Base-by-base conservation (phyloP, 129 eudicot species). In the Helichrysum umbraculigerum region DNA sequence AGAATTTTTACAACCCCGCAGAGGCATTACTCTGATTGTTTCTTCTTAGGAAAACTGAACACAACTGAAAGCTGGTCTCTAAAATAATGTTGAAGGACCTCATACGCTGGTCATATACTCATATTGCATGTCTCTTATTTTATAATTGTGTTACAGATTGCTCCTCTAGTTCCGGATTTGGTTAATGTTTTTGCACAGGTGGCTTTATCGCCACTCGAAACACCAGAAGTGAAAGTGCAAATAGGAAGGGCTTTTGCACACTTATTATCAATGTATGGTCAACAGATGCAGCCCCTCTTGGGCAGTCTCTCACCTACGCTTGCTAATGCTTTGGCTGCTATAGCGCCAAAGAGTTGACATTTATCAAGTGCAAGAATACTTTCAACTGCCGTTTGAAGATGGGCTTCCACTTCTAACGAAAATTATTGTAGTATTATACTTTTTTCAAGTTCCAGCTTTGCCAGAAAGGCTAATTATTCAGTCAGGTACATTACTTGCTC, bases 251-350 rank as follows among this genome's bases (percentile, higher is more conserved):
- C 97, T 52, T 94, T 94, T 73, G 83, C 93, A 41, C 97, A 94
- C 73, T 82, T 94, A 66, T 71, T 94, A n/a, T 89, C 98, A 25
- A 56, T 89, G 5, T 94, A 91, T 7, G 97, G 97, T 59, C 89
- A 87, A 47, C 98, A 94, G 74, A 87, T 94, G 92, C 98, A 94
- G 57, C 93, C 97, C 34, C 83, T 94, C 10, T 76, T 94, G 88
- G 80, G 89, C 76, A 84, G 82, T 77, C 96, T 94, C 74, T 84
- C 96, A 57, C 93, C 97, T 28, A 67, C 89, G 16, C 96, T 78
- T 79, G 98, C 98, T 25, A 91, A 94, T 81, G 98, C 97, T 10
- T 83, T 94, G 47, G 97, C 98, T 69, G 86, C 91, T 52, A 85
- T 91, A 74, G 91, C 87, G 34, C 96, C 91, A 30, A 84, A 87